Conservation (phyloP, 2,329 filamentous ascomycete species). For the Penicillium sp. region DNA sequence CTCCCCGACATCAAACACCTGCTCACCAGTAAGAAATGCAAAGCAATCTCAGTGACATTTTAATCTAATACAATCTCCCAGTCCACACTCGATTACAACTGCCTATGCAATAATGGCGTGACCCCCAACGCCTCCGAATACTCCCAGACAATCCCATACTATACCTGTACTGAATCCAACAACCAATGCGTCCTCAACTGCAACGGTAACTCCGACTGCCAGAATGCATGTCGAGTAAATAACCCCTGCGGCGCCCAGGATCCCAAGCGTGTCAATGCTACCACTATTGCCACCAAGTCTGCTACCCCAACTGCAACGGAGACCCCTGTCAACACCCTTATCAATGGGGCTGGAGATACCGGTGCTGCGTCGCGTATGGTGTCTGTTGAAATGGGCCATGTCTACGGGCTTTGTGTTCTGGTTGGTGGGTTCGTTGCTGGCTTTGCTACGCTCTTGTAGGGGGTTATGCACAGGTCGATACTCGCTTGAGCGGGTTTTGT, state of each 20-base stretch:
- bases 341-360: constrained; percentile 33
- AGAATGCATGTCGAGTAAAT: constrained; percentile 49
- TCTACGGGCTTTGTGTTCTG: constrained; percentile 55
- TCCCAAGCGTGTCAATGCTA: constrained; percentile 54
- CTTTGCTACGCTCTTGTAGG: constrained; percentile 53
- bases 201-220: constrained; percentile 47
- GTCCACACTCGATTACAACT: constrained; percentile 52
- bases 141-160: constrained; percentile 61
- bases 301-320: constrained; percentile 42
- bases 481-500: neutral
- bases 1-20: constrained; percentile 37
- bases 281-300: constrained; percentile 39
- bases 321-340: constrained; percentile 32
- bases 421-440: constrained; percentile 56
- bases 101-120: constrained; percentile 53
- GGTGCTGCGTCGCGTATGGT: constrained; percentile 28
- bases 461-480: neutral
- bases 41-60: neutral
- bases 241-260: constrained; percentile 61
- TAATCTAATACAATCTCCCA: constrained; percentile 17
- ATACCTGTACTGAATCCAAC: constrained; percentile 56
- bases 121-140: constrained; percentile 59
- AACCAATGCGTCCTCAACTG: constrained; percentile 55
- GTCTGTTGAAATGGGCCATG: constrained; percentile 51
- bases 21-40: constrained; percentile 35